Percentiles rank a stretch among this genome's conserved stretches.
Conservation (phyloP, 352 stramenopile species). For the Phytophthora hybrid region DNA sequence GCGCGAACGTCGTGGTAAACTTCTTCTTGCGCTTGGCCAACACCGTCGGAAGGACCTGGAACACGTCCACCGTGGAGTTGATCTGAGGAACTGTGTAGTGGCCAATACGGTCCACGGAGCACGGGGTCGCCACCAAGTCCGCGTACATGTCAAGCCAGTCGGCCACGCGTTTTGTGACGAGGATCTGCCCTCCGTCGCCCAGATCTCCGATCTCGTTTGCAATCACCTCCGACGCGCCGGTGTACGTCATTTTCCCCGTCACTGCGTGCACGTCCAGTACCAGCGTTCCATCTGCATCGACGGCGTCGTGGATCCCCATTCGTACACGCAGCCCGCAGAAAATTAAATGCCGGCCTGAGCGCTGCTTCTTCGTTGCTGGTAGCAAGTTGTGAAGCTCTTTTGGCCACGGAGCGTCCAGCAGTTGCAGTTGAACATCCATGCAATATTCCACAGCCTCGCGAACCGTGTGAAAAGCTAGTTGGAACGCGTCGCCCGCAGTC, state of each 20-base stretch:
- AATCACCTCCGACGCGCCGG: slow-evolving; percentile 53
- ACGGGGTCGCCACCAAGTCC: slow-evolving; percentile 45
- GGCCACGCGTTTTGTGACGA: slow-evolving; percentile 52
- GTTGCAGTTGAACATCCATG: slow-evolving; percentile 54
- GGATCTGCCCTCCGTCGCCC: slow-evolving; percentile 56
- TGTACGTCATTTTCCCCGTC: slow-evolving; percentile 62
- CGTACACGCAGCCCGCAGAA: slow-evolving; percentile 57
- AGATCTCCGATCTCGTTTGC: slow-evolving; percentile 59
- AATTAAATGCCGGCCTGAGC: slow-evolving; percentile 43
- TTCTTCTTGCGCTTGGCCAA: slow-evolving; percentile 44
- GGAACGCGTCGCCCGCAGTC: slow-evolving; percentile 60
- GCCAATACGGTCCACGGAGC: slow-evolving; percentile 38
- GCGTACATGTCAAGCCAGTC: slow-evolving; percentile 51
- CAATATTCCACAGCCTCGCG: slow-evolving; percentile 64
- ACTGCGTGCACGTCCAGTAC: slow-evolving; percentile 52
- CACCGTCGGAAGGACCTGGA: slow-evolving; percentile 42
- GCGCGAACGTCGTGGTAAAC: slow-evolving; percentile 42
- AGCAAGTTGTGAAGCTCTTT: slow-evolving; percentile 47
- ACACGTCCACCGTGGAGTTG: slow-evolving; percentile 45
- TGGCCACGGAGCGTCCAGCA: slow-evolving; percentile 53
- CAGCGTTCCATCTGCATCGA: slow-evolving; percentile 40
- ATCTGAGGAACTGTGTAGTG: slow-evolving; percentile 52
- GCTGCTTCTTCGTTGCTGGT: slow-evolving; percentile 46
- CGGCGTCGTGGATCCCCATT: slow-evolving; percentile 66
- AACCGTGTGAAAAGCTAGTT: slow-evolving; percentile 66